Evolutionary conservation across 1,284 basidiomycete species (phyloP).

Genomic region (Vanrija sp.): DNA sequence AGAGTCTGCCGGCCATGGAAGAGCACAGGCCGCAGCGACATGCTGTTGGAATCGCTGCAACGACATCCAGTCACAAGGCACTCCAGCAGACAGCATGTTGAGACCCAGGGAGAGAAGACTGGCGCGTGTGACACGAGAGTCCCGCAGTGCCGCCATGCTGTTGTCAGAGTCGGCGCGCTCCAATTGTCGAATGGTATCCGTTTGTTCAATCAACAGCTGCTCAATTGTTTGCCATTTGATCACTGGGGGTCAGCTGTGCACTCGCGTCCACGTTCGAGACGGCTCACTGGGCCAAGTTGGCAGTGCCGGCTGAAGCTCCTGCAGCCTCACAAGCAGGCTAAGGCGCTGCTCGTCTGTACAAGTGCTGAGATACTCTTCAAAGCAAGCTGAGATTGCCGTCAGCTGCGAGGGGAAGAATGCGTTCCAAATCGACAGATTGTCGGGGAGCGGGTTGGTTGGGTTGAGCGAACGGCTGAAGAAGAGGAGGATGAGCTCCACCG

Average conservation of each 20-base stretch:
- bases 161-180: conserved; percentile 10
- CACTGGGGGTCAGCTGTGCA: conserved; percentile 18
- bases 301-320: conserved; percentile 15
- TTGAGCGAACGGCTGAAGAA: conserved; percentile 29
- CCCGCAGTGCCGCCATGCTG: conserved; percentile 22
- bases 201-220: conserved; percentile 30
- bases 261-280: not conserved
- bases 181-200: conserved; percentile 22
- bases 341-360: conserved; percentile 37
- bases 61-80: conserved; percentile 24
- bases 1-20: conserved; percentile 22
- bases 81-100: conserved; percentile 35
- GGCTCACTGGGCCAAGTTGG: conserved; percentile 36
- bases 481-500: conserved; percentile 27
- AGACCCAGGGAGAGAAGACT: conserved; percentile 29
- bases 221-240: conserved; percentile 37
- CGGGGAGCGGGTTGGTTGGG: conserved; percentile 20
- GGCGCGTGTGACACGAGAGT: conserved; percentile 30
- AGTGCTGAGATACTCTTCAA: conserved; percentile 34
- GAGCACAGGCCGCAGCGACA: conserved; percentile 28
- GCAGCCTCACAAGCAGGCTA: conserved; percentile 22
- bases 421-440: conserved; percentile 26
- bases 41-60: conserved; percentile 41
- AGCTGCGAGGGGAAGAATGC: conserved; percentile 30
- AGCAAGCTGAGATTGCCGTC: conserved; percentile 29